phyloP scores from a whole-genome alignment of 2,329 filamentous ascomycete genomes.

The Fusarium mangiferae region DNA sequence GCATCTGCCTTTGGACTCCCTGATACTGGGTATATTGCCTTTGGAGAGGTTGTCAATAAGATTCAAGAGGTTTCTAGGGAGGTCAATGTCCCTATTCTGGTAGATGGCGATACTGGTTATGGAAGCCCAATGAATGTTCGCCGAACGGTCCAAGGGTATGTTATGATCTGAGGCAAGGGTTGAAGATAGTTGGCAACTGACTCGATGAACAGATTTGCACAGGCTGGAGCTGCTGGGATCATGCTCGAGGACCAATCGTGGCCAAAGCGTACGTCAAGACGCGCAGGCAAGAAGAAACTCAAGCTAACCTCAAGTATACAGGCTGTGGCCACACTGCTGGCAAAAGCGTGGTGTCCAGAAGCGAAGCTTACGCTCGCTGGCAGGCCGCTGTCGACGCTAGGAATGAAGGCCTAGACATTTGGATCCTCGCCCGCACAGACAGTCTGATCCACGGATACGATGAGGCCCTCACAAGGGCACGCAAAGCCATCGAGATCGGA shows the following conservation, averaged over 20 bases:
- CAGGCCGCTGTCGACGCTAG: conserved; percentile 58
- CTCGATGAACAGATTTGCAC: conserved; percentile 47
- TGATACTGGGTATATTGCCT: conserved; percentile 61
- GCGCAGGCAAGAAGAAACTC: accelerated
- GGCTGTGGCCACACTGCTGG: conserved; percentile 55
- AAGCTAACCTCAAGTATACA: not conserved
- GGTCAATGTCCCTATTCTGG: conserved; percentile 54
- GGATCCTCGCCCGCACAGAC: conserved; percentile 58
- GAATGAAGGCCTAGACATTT: conserved; percentile 57
- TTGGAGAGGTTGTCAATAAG: conserved; percentile 57
- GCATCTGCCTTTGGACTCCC: conserved; percentile 54
- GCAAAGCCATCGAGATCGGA: conserved; percentile 55
- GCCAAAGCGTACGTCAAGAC: conserved; percentile 55
- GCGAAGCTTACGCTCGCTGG: conserved; percentile 57
- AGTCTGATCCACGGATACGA: conserved; percentile 55
- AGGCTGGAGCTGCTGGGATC: conserved; percentile 52
- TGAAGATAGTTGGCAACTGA: not conserved
- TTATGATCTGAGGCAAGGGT: accelerated
- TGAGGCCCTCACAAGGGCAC: conserved; percentile 55
- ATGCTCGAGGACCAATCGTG: conserved; percentile 61
- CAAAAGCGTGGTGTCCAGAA: conserved; percentile 56
- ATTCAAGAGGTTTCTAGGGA: conserved; percentile 55
- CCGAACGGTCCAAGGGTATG: conserved; percentile 53
- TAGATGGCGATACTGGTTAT: conserved; percentile 60
- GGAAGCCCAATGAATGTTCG: conserved; percentile 59